Evolutionary conservation across 83 land plant species (phyloP), one percentile per base, ranked within the genome.

Genomic region (Diphasiastrum complanatum): DNA sequence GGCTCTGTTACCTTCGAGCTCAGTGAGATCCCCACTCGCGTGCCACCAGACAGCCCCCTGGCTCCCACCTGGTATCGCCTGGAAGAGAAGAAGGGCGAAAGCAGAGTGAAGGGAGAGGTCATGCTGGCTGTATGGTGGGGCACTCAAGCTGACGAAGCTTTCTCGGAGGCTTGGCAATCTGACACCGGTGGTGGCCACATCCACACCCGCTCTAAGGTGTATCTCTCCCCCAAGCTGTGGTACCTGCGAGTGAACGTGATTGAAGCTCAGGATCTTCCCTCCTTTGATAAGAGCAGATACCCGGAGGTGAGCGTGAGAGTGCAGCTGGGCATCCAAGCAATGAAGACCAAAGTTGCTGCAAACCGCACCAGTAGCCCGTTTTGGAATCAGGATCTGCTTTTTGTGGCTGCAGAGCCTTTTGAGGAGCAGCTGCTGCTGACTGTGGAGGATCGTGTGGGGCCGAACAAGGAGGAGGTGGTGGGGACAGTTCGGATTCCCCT

Each of bases 141-240:
- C 4, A 91, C 97, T 3, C 95, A 91, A 55, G 97, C 97, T 3
- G 95, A 91, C 45, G 95, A 91, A 69, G 72, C 80, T 0, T 91
- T 85, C 65, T 78, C 78, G 51, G 93, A 84, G 51, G 88, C 89
- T 0, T 84, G 89, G 93, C 93, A 87, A 47, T 81, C 89, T 66
- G 89, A 83, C 61, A 64, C 89, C 40, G 93, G 79, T 33, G 45
- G 87, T 45, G 86, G 87, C 20, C 45, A 69, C 47, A 70, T 5
- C 53, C 80, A 79, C 46, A 73, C 88, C 60, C 75, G 93, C 19
- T 83, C 93, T 45, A 87, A 87, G 65, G 83, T 78, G 0, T 88
- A 88, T 63, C 70, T 88, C 1, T 88, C 95, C 37, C 95, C 95
- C 31, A 88, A 85, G 72, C 75, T 88, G 28, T 88, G 95, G 95